Percentiles rank a stretch among this genome's conserved stretches.
phyloP scores from a whole-genome alignment of 441 rosid species.

The Jatropha multifida region DNA sequence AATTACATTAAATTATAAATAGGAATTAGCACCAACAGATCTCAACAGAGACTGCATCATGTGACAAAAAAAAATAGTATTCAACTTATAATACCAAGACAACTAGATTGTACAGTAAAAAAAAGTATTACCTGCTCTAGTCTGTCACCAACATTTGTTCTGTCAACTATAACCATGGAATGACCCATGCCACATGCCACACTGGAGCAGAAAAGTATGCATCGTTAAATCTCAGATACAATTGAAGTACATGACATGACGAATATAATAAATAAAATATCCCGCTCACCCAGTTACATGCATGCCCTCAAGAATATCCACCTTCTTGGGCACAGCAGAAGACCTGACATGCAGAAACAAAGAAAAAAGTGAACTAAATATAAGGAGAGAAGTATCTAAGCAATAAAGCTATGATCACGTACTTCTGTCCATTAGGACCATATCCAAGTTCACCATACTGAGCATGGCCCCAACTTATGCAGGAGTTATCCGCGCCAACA shows the following conservation, averaged over 20 bases:
- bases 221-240: background rate
- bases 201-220: slow-evolving; percentile 38
- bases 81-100: background rate
- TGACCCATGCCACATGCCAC: slow-evolving; percentile 88
- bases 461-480: slow-evolving; percentile 38
- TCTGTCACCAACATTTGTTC: slow-evolving; percentile 57
- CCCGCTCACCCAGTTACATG: slow-evolving; percentile 72
- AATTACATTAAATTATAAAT: background rate
- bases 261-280: slow-evolving; percentile 12
- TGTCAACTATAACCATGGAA: slow-evolving; percentile 85
- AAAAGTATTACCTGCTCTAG: slow-evolving; percentile 76
- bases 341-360: background rate
- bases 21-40: background rate
- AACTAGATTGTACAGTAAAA: background rate
- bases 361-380: background rate
- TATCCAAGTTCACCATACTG: slow-evolving; percentile 8
- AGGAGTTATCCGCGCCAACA: slow-evolving; percentile 96
- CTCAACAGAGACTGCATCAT: background rate
- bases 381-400: background rate
- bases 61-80: background rate
- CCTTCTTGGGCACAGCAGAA: slow-evolving; percentile 2
- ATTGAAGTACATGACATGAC: background rate
- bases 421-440: slow-evolving; percentile 54
- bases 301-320: slow-evolving; percentile 62
- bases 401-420: slow-evolving; percentile 23